Percentiles rank a stretch among this genome's conserved stretches.
Conservation (phyloP, 2,329 filamentous ascomycete species). For the Scopulariopsis brevicaulis region DNA sequence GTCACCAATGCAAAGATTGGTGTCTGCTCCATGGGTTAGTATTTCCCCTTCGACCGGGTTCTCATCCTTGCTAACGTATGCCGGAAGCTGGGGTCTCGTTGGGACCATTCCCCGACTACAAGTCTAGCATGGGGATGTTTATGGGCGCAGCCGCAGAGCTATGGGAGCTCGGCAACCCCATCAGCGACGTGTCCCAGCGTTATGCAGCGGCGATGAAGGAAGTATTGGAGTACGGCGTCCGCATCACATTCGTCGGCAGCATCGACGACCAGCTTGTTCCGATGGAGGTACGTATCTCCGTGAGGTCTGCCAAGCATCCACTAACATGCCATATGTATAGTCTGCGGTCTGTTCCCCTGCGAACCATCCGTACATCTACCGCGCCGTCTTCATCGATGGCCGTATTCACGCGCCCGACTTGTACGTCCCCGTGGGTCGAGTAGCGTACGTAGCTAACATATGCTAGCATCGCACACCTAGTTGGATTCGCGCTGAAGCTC, state of each 20-base stretch:
- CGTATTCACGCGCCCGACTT: constrained; percentile 89
- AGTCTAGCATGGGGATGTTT: constrained; percentile 72
- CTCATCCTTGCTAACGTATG: constrained; percentile 4
- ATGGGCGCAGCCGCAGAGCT: constrained; percentile 88
- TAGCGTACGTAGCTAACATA: background rate
- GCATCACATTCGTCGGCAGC: constrained; percentile 81
- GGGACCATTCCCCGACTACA: constrained; percentile 87
- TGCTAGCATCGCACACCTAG: constrained; percentile 65
- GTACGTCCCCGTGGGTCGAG: constrained; percentile 21
- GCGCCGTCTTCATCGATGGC: constrained; percentile 92
- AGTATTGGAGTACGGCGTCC: constrained; percentile 66
- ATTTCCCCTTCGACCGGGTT: background rate
- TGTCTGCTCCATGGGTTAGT: constrained; percentile 62
- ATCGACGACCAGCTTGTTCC: constrained; percentile 96
- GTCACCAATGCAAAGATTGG: constrained; percentile 68
- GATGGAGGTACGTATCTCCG: constrained; percentile 50
- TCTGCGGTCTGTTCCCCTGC: constrained; percentile 81
- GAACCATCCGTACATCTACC: constrained; percentile 84
- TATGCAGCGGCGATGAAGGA: constrained; percentile 67
- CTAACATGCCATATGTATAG: constrained; percentile 22
- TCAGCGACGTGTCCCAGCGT: constrained; percentile 70
- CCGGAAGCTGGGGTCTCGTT: constrained; percentile 71
- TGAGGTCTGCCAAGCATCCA: background rate
- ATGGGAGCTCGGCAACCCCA: constrained; percentile 81
- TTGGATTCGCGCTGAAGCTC: constrained; percentile 87